These are phyloP conservation scores for Castanea crenata DNA, from an alignment of 306 rosid species.

Conservation along the genomic window DNA sequence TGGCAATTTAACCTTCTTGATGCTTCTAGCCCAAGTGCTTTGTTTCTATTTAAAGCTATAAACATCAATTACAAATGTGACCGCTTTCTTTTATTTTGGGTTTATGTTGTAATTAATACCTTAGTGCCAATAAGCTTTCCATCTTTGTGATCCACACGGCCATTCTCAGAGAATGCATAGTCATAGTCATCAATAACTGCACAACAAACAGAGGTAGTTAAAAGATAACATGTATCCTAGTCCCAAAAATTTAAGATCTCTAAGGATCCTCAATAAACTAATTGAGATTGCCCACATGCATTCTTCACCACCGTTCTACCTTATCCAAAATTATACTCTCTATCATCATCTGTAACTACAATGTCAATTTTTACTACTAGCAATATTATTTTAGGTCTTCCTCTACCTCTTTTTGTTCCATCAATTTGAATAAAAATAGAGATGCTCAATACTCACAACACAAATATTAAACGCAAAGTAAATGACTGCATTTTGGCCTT, in stretches of 20 bases:
- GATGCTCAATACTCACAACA: background rate
- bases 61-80: conserved; percentile 5
- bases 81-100: conserved; percentile 14
- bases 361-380: too few species aligned
- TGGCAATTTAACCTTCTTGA: background rate
- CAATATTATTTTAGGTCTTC: too few species aligned
- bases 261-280: background rate
- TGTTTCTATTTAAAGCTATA: background rate
- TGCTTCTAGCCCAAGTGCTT: background rate
- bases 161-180: conserved; percentile 90
- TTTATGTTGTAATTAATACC: conserved; percentile 42
- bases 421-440: background rate
- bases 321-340: too few species aligned
- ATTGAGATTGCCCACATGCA: too few species aligned
- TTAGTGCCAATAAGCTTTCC: conserved; percentile 77
- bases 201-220: conserved; percentile 18
- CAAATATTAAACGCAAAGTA: background rate
- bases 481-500: background rate
- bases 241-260: background rate
- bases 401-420: too few species aligned
- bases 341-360: too few species aligned
- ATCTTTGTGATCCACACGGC: conserved; percentile 87
- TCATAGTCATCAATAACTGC: conserved; percentile 82
- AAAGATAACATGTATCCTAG: background rate
- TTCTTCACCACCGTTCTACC: too few species aligned